Percentiles rank a stretch among this genome's conserved stretches.
Conservation (phyloP, 2,329 filamentous ascomycete genomes). For the Neoascochyta sp. region DNA sequence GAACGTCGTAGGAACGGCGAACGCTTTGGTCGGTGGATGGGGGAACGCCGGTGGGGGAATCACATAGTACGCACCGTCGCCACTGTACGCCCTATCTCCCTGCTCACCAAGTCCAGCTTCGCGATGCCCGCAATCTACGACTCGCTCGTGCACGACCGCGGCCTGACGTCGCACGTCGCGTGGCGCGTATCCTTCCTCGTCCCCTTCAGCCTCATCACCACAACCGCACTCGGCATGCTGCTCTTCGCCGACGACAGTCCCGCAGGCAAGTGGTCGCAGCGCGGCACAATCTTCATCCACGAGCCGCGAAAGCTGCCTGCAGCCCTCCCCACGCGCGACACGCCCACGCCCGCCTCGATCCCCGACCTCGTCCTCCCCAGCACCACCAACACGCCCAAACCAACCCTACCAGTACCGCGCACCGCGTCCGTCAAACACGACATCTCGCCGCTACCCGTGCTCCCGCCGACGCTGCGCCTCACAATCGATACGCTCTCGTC, state of each 20-base stretch:
- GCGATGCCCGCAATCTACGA: constrained; percentile 89
- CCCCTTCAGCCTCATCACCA: constrained; percentile 71
- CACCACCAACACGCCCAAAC: constrained; percentile 39
- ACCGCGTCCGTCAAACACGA: constrained; percentile 56
- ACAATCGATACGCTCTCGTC: constrained; percentile 60
- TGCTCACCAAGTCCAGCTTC: constrained; percentile 49
- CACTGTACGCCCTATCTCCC: not conserved
- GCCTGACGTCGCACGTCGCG: constrained; percentile 63
- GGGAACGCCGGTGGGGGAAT: constrained; percentile 87
- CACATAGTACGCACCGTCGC: constrained; percentile 58
- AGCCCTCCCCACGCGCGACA: constrained; percentile 50
- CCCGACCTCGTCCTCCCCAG: constrained; percentile 39
- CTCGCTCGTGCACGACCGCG: constrained; percentile 59
- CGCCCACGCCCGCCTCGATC: constrained; percentile 50
- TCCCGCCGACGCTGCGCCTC: constrained; percentile 60
- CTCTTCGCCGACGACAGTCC: constrained; percentile 77
- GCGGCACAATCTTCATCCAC: constrained; percentile 56
- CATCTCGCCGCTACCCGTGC: no score
- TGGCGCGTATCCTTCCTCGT: constrained; percentile 86
- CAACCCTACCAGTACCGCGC: constrained; percentile 25
- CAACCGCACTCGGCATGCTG: constrained; percentile 64
- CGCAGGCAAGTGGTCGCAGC: constrained; percentile 74
- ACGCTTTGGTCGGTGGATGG: constrained; percentile 77
- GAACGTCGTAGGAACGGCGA: constrained; percentile 84
- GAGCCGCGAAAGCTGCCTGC: no score